A percentile compares a stretch with the other conserved stretches of the same genome.
These are phyloP conservation scores for Hordeum marinum DNA, from an alignment of 176 grass and related monocot genomes.

Conservation along the genomic window DNA sequence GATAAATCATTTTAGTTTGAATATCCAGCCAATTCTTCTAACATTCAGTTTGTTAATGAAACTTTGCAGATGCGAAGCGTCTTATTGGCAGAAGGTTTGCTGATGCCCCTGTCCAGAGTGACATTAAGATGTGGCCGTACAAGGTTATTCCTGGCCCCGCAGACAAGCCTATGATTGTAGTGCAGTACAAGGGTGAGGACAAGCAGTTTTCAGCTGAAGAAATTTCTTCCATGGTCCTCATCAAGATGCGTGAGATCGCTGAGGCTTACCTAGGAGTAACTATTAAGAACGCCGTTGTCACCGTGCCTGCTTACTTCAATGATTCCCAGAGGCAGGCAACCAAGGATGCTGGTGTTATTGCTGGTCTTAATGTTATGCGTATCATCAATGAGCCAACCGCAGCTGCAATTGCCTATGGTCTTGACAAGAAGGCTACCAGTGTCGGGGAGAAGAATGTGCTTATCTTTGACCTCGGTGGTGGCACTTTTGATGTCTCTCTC, in stretches of 20 bases:
- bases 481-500: constrained; percentile 52
- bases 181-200: constrained; percentile 54
- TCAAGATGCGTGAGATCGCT: constrained; percentile 46
- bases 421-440: constrained; percentile 49
- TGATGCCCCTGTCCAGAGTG: constrained; percentile 41
- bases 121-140: constrained; percentile 48
- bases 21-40: not conserved
- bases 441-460: constrained; percentile 57
- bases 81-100: constrained; percentile 47
- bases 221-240: constrained; percentile 52
- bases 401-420: constrained; percentile 52
- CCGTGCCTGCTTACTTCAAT: constrained; percentile 47
- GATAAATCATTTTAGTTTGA: not conserved
- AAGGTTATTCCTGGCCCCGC: constrained; percentile 39
- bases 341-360: constrained; percentile 55
- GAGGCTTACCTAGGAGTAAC: constrained; percentile 47
- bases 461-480: constrained; percentile 54
- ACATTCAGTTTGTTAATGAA: not conserved
- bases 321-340: constrained; percentile 56
- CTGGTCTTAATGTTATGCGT: constrained; percentile 45
- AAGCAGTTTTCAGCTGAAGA: constrained; percentile 48
- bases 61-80: constrained; percentile 46
- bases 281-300: constrained; percentile 45
- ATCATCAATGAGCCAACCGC: constrained; percentile 58
- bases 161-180: constrained; percentile 50